These are phyloP conservation scores for Agaricus subrufescens DNA, from an alignment of 768 basidiomycete genomes.

Conservation along the genomic window DNA sequence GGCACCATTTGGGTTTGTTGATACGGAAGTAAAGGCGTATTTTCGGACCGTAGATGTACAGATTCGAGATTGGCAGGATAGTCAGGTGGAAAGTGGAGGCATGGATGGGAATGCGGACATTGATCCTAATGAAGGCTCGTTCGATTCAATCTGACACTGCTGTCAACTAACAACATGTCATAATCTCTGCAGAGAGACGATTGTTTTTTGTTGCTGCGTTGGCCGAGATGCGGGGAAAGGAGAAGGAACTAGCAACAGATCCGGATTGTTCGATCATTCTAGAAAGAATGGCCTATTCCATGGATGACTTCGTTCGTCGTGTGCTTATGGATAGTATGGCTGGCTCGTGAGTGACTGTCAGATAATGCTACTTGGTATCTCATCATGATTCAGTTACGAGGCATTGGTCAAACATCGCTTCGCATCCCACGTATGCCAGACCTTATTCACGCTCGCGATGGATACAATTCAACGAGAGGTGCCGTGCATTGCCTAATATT, in stretches of 20 bases:
- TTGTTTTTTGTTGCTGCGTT: constrained; percentile 81
- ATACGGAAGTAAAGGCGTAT: constrained; percentile 89
- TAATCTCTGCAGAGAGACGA: constrained; percentile 53
- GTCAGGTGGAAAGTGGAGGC: constrained; percentile 31
- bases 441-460: constrained; percentile 63
- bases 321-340: constrained; percentile 84
- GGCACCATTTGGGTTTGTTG: constrained; percentile 87
- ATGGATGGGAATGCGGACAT: constrained; percentile 34
- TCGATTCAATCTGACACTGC: neutral
- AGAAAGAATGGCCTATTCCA: constrained; percentile 86
- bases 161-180: neutral
- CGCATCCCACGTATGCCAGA: constrained; percentile 95
- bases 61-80: constrained; percentile 82
- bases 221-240: constrained; percentile 81
- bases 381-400: constrained; percentile 44
- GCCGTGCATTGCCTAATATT: neutral
- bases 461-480: constrained; percentile 73
- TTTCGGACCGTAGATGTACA: constrained; percentile 86
- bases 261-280: constrained; percentile 89
- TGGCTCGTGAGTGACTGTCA: constrained; percentile 67
- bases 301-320: constrained; percentile 94
- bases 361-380: neutral
- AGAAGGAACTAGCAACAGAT: constrained; percentile 87
- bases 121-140: constrained; percentile 70
- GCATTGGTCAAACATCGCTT: constrained; percentile 74